Percentiles rank a stretch among this genome's conserved stretches.
Evolutionary conservation across 2,329 filamentous ascomycete genomes (phyloP).

Genomic region (Tolypocladium ophioglossoides): DNA sequence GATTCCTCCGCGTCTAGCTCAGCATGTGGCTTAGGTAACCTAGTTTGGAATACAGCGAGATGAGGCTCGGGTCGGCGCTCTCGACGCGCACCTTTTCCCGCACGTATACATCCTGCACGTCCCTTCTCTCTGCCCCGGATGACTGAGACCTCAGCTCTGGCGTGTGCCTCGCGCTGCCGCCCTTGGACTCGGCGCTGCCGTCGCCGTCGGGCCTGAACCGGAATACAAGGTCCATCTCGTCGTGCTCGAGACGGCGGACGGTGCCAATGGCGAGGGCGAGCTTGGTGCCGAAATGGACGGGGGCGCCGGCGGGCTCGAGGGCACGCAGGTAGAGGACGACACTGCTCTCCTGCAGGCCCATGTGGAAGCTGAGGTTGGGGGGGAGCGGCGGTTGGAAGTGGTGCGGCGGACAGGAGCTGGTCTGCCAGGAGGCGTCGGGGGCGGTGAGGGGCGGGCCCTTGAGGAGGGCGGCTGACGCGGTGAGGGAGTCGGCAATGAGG

Average conservation of each 20-base stretch:
- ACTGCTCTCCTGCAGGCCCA: conserved; percentile 58
- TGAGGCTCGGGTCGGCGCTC: conserved; percentile 76
- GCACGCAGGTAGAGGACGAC: conserved; percentile 61
- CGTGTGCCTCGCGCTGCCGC: conserved; percentile 13
- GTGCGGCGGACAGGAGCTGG: conserved; percentile 28
- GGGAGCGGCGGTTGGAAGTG: conserved; percentile 37
- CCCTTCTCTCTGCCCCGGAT: conserved; percentile 9
- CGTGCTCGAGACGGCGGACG: conserved; percentile 55
- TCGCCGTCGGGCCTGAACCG: conserved; percentile 37
- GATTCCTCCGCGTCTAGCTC: conserved; percentile 55
- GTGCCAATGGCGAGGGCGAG: conserved; percentile 61
- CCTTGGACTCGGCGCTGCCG: conserved; percentile 13
- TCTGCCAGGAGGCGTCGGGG: conserved; percentile 32
- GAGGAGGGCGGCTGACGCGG: conserved; percentile 40
- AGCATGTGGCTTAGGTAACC: conserved; percentile 67
- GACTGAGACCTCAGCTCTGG: conserved; percentile 11
- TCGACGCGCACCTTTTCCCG: conserved; percentile 85
- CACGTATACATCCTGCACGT: conserved; percentile 59
- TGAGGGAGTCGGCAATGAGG: conserved; percentile 42
- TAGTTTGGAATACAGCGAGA: conserved; percentile 76
- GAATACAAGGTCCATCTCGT: conserved; percentile 73
- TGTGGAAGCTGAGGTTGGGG: conserved; percentile 61
- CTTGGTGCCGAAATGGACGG: conserved; percentile 51
- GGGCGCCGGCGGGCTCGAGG: conserved; percentile 56
- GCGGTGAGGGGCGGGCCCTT: conserved; percentile 38